Evolutionary conservation across 2,329 filamentous ascomycete species (phyloP), one percentile per base, ranked within the genome.

Genomic region (Trichoderma asperellum): DNA sequence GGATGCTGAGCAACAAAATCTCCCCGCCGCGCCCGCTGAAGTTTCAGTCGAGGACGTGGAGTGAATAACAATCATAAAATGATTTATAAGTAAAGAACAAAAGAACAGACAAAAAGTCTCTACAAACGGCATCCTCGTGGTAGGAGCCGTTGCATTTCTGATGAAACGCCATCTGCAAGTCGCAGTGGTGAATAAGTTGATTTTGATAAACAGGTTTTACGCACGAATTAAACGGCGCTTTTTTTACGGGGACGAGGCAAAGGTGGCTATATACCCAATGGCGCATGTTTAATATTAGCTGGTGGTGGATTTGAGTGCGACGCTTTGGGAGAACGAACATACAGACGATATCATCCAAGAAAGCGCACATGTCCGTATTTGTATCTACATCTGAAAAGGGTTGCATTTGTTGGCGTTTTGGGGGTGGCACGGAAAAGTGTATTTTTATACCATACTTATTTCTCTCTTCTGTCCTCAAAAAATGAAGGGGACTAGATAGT

Each of bases 11-110:
- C 63, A 71, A 56, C 69, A 70, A 55, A 58, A 73, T 73, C 68
- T 71, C 72, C 63, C 58, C 21, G 29, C 37, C 69, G 70, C 74
- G 11, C 71, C 75, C 21, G 72, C 78, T 70, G 79, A 81, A 74
- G 74, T 77, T 49, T 75, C 75, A 71, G 77, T 73, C 47, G 74
- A 75, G 57, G 76, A 75, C 55, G 75, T 74, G 35, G 68, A 75
- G 55, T 65, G 47, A 69, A 60, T 14, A 49, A 27, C 32, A 55
- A 68, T 60, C 57, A 68, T 60, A 61, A 61, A 68, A 34, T 61
- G 58, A 61, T 61, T 40, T 35, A 2, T 18, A 11, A 68, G 4
- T n/a, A 24, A 16, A 52, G 47, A n/a, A 47, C 6, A 49, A 57
- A n/a, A 18, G 14, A 55, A 43, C 7, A 43, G 40, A 43, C 40